Evolutionary conservation across 768 basidiomycete species (phyloP).

Genomic region (Tricholoma sp.): DNA sequence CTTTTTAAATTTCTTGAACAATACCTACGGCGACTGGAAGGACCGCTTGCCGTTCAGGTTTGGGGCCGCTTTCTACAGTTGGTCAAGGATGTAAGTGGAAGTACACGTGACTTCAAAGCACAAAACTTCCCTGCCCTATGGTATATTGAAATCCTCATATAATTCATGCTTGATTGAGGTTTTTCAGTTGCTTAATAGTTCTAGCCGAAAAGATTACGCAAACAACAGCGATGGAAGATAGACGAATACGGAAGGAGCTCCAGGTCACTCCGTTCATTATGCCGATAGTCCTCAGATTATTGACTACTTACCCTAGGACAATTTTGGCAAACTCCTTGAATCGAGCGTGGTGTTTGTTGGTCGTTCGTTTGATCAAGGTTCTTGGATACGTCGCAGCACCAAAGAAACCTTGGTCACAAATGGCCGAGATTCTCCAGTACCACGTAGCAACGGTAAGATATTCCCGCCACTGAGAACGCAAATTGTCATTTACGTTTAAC

Average conservation of each 20-base stretch:
- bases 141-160: conserved; percentile 35
- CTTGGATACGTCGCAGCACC: conserved; percentile 69
- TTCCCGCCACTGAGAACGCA: not conserved
- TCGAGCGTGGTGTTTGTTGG: conserved; percentile 69
- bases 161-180: not conserved
- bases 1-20: conserved; percentile 87
- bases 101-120: conserved; percentile 60
- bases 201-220: conserved; percentile 81
- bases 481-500: conserved; percentile 1
- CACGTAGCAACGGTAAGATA: conserved; percentile 42
- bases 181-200: conserved; percentile 62
- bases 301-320: conserved; percentile 46
- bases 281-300: not conserved
- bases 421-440: conserved; percentile 68
- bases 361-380: conserved; percentile 66
- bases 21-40: conserved; percentile 79
- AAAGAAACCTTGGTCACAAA: conserved; percentile 58
- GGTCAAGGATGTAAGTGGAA: conserved; percentile 69
- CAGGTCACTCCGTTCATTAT: conserved; percentile 44
- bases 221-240: conserved; percentile 89
- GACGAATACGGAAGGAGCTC: conserved; percentile 80
- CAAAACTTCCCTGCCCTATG: conserved; percentile 70
- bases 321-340: conserved; percentile 81
- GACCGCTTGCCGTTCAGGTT: conserved; percentile 88
- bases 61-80: conserved; percentile 79